phyloP scores from a whole-genome alignment of 208 protist genomes.

The Balamuthia mandrillaris region DNA sequence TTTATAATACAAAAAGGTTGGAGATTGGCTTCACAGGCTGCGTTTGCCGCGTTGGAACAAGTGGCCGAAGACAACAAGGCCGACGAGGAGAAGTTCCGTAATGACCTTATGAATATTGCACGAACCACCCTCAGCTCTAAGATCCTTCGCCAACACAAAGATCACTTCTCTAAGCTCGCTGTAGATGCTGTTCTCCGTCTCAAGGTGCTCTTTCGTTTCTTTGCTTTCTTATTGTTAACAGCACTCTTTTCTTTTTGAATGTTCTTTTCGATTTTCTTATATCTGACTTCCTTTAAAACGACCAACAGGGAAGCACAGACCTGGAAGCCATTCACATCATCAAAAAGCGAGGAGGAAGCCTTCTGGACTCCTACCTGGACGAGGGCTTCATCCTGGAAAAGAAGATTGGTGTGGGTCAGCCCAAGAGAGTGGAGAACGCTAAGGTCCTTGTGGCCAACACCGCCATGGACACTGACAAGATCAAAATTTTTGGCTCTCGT shows the following conservation, averaged over 20 bases:
- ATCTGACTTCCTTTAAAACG: constrained; percentile 23
- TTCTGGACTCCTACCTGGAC: constrained; percentile 98
- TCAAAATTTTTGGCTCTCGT: constrained; percentile 95
- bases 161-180: constrained; percentile 96
- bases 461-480: constrained; percentile 99
- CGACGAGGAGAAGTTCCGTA: constrained; percentile 85
- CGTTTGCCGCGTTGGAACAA: constrained; percentile 80
- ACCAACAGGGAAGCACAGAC: constrained; percentile 78
- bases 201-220: constrained; percentile 45
- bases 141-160: constrained; percentile 91
- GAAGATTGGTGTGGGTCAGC: constrained; percentile 97
- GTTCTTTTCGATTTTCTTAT: constrained; percentile 14
- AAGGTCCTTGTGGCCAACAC: constrained; percentile 99
- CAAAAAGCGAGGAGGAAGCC: constrained; percentile 94
- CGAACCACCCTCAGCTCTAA: constrained; percentile 99
- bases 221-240: constrained; percentile 42
- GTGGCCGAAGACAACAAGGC: constrained; percentile 77
- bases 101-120: constrained; percentile 97
- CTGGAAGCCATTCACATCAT: constrained; percentile 99
- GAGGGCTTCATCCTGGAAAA: constrained; percentile 99
- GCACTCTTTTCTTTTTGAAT: constrained; percentile 37
- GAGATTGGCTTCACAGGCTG: constrained; percentile 43
- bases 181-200: constrained; percentile 98
- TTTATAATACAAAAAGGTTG: constrained; percentile 1
- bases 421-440: constrained; percentile 92